A percentile compares a stretch with the other conserved stretches of the same genome.
Conservation (phyloP, 1,139 yeast species). For the Blastobotrys proliferans region DNA sequence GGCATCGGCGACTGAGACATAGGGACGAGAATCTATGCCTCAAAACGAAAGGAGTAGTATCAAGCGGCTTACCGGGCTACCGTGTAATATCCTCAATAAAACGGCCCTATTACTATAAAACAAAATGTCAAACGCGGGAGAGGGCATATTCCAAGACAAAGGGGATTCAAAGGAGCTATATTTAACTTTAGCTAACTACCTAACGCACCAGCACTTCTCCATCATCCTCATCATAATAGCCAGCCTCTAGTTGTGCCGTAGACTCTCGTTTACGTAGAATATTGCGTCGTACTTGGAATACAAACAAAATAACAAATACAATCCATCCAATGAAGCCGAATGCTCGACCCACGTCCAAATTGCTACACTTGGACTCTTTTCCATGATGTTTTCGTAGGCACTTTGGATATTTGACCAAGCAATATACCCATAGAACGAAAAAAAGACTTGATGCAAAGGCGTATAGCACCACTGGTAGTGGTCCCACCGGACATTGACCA, state of each 20-base stretch:
- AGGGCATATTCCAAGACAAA: too few species aligned
- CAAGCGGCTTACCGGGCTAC: too few species aligned
- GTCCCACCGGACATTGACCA: constrained; percentile 7
- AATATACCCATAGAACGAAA: constrained; percentile 2
- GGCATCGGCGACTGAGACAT: too few species aligned
- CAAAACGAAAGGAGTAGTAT: too few species aligned
- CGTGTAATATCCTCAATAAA: too few species aligned
- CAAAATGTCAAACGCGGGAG: too few species aligned
- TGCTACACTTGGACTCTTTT: constrained; percentile 3
- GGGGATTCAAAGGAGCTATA: too few species aligned
- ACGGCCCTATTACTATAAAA: too few species aligned
- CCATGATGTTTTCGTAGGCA: constrained; percentile 8
- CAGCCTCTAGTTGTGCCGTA: constrained; percentile 8
- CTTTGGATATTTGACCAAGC: background rate
- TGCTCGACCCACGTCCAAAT: background rate
- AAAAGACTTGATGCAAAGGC: background rate
- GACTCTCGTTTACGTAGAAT: constrained; percentile 5
- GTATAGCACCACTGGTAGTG: constrained; percentile 7
- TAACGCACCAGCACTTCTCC: constrained; percentile 8
- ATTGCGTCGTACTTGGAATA: constrained; percentile 7
- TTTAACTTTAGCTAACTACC: too few species aligned
- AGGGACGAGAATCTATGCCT: too few species aligned
- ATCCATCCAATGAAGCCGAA: constrained; percentile 5
- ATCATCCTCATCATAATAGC: constrained; percentile 15
- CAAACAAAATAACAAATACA: background rate